Conservation (phyloP, 495 filamentous ascomycete species). For the Lepraria neglecta region DNA sequence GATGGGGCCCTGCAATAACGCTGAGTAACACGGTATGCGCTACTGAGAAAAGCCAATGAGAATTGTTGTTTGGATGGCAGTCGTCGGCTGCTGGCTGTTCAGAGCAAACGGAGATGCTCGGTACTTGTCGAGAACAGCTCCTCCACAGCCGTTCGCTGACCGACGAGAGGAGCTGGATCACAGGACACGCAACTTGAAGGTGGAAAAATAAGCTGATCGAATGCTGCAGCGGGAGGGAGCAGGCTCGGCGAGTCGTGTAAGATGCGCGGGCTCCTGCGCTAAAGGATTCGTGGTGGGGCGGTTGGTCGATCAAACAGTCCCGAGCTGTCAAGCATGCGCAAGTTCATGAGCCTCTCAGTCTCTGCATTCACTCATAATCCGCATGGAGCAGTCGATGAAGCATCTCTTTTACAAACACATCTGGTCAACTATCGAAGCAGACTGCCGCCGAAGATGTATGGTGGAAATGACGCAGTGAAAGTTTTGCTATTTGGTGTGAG, state of each 20-base stretch:
- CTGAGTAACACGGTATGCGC: conserved; percentile 8
- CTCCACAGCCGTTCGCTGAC: conserved; percentile 2
- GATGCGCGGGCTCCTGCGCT: not conserved
- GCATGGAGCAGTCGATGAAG: not conserved
- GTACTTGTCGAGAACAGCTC: conserved; percentile 8
- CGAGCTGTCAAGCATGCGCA: conserved; percentile 4
- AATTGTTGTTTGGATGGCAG: not conserved
- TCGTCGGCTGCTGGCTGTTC: not conserved
- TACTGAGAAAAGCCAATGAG: conserved; percentile 15
- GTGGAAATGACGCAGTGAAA: conserved; percentile 4
- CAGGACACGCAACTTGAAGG: conserved; percentile 10
- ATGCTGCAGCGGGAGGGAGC: not conserved
- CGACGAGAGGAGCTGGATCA: conserved; percentile 10
- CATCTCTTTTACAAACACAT: too few species aligned
- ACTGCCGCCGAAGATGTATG: not conserved
- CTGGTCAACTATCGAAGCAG: too few species aligned
- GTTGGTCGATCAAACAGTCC: conserved; percentile 18
- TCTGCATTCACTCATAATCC: not conserved
- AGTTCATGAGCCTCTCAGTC: not conserved
- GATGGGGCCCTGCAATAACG: not conserved
- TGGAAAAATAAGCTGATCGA: conserved; percentile 5
- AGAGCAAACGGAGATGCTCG: conserved; percentile 13
- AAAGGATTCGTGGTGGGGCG: conserved; percentile 13
- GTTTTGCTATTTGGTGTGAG: conserved; percentile 1
- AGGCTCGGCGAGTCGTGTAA: conserved; percentile 1